These are phyloP conservation scores for Mallotus nudiflorus DNA, from an alignment of 345 rosid genomes.

Conservation along the genomic window DNA sequence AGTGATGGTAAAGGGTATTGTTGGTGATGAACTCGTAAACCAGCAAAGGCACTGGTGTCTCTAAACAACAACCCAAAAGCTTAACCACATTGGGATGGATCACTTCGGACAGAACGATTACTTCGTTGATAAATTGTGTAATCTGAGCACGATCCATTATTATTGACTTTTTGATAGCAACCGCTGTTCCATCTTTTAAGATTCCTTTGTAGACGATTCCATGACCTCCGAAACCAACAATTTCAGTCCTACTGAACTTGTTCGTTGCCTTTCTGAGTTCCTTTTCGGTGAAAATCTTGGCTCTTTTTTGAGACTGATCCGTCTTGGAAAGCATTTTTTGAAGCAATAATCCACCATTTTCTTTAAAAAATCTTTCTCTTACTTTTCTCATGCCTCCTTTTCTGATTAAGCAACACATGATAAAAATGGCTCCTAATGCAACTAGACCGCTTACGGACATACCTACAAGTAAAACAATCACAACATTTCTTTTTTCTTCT, in stretches of 20 bases:
- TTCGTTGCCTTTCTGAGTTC: constrained; percentile 40
- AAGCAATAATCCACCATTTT: constrained; percentile 31
- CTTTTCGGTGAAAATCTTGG: constrained; percentile 21
- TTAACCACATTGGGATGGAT: constrained; percentile 22
- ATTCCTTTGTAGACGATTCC: constrained; percentile 33
- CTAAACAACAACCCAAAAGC: constrained; percentile 25
- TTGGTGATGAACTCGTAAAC: constrained; percentile 29
- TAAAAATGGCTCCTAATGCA: neutral
- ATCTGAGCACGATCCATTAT: constrained; percentile 17
- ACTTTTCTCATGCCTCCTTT: neutral
- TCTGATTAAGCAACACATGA: neutral
- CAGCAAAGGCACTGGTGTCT: constrained; percentile 16
- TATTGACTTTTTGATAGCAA: constrained; percentile 28
- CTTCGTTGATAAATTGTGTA: constrained; percentile 28
- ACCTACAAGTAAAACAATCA: constrained; percentile 13
- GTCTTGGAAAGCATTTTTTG: constrained; percentile 17
- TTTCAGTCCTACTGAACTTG: constrained; percentile 24
- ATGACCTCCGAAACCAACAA: constrained; percentile 38
- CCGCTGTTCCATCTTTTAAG: constrained; percentile 8
- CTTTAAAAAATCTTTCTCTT: neutral
- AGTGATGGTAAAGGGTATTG: constrained; percentile 18
- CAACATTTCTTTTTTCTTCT: neutral
- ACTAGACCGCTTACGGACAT: neutral
- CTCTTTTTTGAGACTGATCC: neutral
- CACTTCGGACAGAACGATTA: constrained; percentile 17